Base-by-base conservation (phyloP, 306 rosid species). In the Dalbergia oliveri region DNA sequence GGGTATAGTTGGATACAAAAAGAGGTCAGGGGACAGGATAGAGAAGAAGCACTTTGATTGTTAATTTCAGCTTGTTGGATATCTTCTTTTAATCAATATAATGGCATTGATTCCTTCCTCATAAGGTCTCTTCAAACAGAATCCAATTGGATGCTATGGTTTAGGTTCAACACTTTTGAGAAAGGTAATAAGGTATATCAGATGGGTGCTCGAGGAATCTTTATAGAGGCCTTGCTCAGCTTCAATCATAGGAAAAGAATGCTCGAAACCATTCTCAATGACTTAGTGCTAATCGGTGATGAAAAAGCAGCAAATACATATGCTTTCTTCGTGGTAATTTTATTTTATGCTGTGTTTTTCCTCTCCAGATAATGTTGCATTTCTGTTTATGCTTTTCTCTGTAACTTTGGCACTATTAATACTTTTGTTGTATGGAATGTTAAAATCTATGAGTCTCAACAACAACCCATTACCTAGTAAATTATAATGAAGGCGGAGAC, bases 241-340 rank as follows among this genome's bases (percentile, higher is more conserved):
- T 92, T 34, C 89, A 82, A 64, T 92, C 97, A 2, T 84, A 79
- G 73, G 97, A 91, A 12, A 88, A 86, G 18, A 89, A 86, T 87
- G 91, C 94, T 73, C 66, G 88, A 71, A 91, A 91, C 80, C 91
- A 87, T 37, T 89, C 94, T 8, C 94, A 93, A 68, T 93, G 91
- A 93, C 81, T 89, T 97, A 19, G 88, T 91, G 94, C 93, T 93
- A 54, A 90, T 93, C 62, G 97, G 97, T 31, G 96, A 91, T 63
- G 79, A 35, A 16, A 91, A 88, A 7, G 97, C 94, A 14, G 94
- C 91, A 62, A 91, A 91, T 80, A 90, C 91, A 21, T 89, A 91
- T 69, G 91, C 92, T 2, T 89, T 85, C 78, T 85, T 91, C 59
- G 90, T 87, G 96, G 96, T 87, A 89, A 49, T 81, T 80, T 53